These are phyloP conservation scores for Gyrodon lividus DNA, from an alignment of 768 basidiomycete genomes.

Conservation along the genomic window DNA sequence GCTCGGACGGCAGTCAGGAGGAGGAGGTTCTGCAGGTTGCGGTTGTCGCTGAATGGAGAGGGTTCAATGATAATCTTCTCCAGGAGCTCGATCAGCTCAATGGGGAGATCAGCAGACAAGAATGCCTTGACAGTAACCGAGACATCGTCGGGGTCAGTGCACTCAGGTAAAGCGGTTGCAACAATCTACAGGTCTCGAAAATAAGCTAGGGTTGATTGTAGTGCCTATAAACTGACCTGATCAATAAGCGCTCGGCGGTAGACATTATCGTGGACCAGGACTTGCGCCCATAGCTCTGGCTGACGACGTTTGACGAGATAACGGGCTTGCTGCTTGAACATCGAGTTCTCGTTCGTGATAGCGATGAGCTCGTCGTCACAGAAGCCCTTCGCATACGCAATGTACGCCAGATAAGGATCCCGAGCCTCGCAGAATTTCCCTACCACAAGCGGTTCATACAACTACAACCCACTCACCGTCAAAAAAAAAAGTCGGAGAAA, in stretches of 20 bases:
- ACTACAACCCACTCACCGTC: constrained; percentile 41
- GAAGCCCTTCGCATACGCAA: constrained; percentile 98
- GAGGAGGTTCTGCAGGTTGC: constrained; percentile 92
- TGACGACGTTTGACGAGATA: constrained; percentile 96
- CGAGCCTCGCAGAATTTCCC: constrained; percentile 99
- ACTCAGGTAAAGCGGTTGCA: constrained; percentile 93
- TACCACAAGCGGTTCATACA: constrained; percentile 95
- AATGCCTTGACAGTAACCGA: constrained; percentile 98
- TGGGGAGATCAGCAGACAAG: constrained; percentile 93
- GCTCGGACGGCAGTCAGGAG: constrained; percentile 95
- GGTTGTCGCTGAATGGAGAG: constrained; percentile 97
- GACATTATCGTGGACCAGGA: constrained; percentile 83
- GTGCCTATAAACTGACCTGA: constrained; percentile 52
- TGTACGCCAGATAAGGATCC: constrained; percentile 97
- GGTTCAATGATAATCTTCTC: constrained; percentile 99
- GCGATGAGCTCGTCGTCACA: constrained; percentile 96
- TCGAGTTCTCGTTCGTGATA: constrained; percentile 98
- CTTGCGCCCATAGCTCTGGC: constrained; percentile 95
- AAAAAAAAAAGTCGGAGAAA: background rate
- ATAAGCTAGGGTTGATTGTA: background rate
- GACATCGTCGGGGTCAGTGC: constrained; percentile 97
- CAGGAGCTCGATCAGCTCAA: constrained; percentile 93
- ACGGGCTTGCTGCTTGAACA: constrained; percentile 99
- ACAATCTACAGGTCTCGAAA: constrained; percentile 56
- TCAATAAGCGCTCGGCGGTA: constrained; percentile 94